Evolutionary conservation across 1,284 basidiomycete genomes (phyloP).

Genomic region (Cryptococcus jaspeensis): DNA sequence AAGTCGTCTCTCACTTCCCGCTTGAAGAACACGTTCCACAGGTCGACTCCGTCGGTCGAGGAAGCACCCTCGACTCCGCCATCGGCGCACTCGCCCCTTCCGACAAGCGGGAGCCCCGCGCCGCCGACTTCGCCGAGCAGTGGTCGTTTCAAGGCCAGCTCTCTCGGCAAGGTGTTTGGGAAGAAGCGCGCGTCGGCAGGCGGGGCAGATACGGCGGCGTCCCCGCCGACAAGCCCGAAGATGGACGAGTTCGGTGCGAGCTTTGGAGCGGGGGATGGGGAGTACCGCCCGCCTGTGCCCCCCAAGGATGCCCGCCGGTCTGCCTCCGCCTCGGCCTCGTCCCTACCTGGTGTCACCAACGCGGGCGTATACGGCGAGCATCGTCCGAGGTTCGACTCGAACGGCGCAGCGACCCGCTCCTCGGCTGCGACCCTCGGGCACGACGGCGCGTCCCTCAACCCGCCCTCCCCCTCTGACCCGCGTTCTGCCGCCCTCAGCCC

Average conservation of each 20-base stretch:
- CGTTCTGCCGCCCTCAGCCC: constrained; percentile 8
- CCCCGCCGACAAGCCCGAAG: constrained; percentile 13
- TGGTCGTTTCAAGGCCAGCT: constrained; percentile 20
- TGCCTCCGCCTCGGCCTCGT: background rate
- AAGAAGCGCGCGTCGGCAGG: constrained; percentile 9
- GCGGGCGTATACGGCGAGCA: background rate
- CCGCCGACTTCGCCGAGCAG: constrained; percentile 9
- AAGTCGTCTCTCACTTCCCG: constrained; percentile 23
- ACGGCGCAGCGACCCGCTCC: background rate
- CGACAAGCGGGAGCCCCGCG: constrained; percentile 2
- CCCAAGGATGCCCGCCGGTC: constrained; percentile 16
- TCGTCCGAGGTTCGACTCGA: background rate
- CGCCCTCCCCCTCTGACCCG: background rate
- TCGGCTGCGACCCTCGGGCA: constrained; percentile 6
- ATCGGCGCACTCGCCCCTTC: background rate
- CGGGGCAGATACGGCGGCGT: background rate
- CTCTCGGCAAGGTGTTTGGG: constrained; percentile 20
- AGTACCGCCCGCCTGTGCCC: constrained; percentile 22
- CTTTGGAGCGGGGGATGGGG: background rate
- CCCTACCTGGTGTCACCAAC: background rate
- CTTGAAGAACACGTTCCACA: constrained; percentile 19
- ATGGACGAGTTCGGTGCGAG: constrained; percentile 7
- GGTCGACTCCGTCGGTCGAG: constrained; percentile 4
- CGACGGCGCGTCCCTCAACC: background rate
- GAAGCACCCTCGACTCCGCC: constrained; percentile 2